phyloP scores from a whole-genome alignment of 2,329 filamentous ascomycete species.

The Trichoderma semiorbis region DNA sequence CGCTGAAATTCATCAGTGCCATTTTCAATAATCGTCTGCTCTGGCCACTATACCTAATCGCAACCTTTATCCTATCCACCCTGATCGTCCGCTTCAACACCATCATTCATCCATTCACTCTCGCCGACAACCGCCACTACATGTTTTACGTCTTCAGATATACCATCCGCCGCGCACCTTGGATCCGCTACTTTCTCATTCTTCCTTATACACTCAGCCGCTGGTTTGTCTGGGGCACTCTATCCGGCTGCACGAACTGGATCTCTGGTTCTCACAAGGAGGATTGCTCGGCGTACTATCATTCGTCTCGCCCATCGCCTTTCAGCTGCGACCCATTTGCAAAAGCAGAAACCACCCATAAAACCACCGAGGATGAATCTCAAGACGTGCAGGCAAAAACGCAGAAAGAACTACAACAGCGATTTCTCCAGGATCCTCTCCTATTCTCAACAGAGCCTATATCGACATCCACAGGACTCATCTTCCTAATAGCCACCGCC shows the following conservation, averaged over 20 bases:
- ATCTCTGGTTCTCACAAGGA: conserved; percentile 12
- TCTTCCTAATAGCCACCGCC: conserved; percentile 65
- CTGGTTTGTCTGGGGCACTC: conserved; percentile 63
- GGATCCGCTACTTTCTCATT: conserved; percentile 64
- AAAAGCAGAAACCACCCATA: neutral
- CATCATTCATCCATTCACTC: conserved; percentile 89
- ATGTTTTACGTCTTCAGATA: conserved; percentile 94
- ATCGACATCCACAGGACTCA: conserved; percentile 49
- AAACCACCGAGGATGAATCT: neutral
- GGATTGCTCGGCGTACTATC: neutral
- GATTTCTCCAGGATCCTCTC: conserved; percentile 27
- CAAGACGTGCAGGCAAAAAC: neutral
- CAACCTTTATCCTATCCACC: conserved; percentile 37
- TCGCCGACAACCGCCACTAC: conserved; percentile 96
- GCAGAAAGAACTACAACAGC: conserved; percentile 15
- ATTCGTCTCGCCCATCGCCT: conserved; percentile 4
- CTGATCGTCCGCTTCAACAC: conserved; percentile 75
- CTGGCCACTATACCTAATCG: conserved; percentile 35
- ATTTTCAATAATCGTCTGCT: conserved; percentile 35
- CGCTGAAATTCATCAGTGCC: conserved; percentile 12
- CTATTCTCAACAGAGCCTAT: conserved; percentile 32
- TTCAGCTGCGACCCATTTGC: conserved; percentile 32
- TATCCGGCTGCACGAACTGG: conserved; percentile 46
- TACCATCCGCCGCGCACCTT: conserved; percentile 63
- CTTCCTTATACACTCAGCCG: conserved; percentile 68